These are phyloP conservation scores for Aspergillus biplanus DNA, from an alignment of 495 filamentous ascomycete genomes.

Conservation along the genomic window DNA sequence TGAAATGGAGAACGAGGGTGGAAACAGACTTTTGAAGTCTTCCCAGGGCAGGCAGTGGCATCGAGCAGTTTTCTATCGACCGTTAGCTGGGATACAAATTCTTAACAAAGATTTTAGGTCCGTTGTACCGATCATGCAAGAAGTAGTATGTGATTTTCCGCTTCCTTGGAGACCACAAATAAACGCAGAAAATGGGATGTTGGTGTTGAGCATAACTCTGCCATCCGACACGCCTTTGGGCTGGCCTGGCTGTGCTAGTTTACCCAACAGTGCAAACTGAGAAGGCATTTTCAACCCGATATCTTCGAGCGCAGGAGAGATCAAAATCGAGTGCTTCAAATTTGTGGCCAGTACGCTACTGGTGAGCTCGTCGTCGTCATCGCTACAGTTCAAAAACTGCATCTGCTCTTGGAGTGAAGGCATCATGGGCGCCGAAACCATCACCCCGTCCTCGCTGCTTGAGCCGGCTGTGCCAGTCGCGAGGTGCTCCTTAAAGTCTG, in stretches of 20 bases:
- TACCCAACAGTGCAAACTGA: constrained; percentile 29
- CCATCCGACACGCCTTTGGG: constrained; percentile 7
- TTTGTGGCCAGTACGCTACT: background rate
- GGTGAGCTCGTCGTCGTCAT: constrained; percentile 11
- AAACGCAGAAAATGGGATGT: constrained; percentile 73
- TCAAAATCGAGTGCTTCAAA: constrained; percentile 23
- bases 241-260: constrained; percentile 12
- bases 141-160: constrained; percentile 75
- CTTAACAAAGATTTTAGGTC: background rate
- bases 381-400: constrained; percentile 20
- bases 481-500: constrained; percentile 29
- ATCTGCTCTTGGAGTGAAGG: constrained; percentile 20
- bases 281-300: constrained; percentile 24
- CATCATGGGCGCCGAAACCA: background rate
- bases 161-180: constrained; percentile 79
- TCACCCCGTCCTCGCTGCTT: background rate
- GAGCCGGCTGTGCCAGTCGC: constrained; percentile 1
- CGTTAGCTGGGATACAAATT: background rate
- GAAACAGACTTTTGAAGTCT: constrained; percentile 56
- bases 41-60: constrained; percentile 39
- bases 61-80: constrained; percentile 62
- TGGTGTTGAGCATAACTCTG: constrained; percentile 53
- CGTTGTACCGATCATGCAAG: constrained; percentile 68
- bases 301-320: constrained; percentile 21
- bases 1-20: constrained; percentile 72